phyloP scores from a whole-genome alignment of 2,329 filamentous ascomycete genomes.

The Paecilomyces fulvus region DNA sequence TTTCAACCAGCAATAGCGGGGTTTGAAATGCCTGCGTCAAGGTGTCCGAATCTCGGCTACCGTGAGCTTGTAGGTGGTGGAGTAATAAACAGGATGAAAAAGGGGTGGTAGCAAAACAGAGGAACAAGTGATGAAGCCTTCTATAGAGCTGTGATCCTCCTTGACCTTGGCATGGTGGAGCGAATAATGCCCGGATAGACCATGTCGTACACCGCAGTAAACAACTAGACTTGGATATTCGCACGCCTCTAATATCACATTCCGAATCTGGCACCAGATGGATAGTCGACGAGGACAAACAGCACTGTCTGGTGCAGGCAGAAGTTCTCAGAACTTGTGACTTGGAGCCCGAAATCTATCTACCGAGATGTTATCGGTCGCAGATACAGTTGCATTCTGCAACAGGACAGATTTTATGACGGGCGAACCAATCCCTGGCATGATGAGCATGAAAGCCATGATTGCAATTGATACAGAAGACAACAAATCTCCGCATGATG shows the following conservation, averaged over 20 bases:
- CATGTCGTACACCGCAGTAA: background rate
- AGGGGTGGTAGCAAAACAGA: background rate
- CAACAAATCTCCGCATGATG: slow-evolving; percentile 47
- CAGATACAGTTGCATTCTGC: slow-evolving; percentile 34
- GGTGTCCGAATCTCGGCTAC: no score
- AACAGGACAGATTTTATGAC: slow-evolving; percentile 31
- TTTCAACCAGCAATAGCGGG: no score
- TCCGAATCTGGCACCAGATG: background rate
- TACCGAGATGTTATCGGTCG: slow-evolving; percentile 18
- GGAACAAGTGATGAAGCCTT: background rate
- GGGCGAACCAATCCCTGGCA: slow-evolving; percentile 52
- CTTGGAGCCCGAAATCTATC: background rate
- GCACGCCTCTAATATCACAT: background rate
- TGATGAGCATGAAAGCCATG: slow-evolving; percentile 58
- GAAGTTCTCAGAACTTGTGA: background rate
- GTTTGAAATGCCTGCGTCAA: no score
- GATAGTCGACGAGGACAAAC: background rate
- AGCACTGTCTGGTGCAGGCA: background rate
- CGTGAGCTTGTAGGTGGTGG: no score
- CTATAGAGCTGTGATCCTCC: background rate
- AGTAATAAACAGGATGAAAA: background rate
- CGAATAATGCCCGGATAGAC: background rate
- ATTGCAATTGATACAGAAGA: slow-evolving; percentile 55
- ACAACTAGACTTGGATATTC: background rate
- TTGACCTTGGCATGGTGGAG: background rate